Evolutionary conservation across 2,329 filamentous ascomycete genomes (phyloP).

Genomic region (Phaeosphaeria sp.): DNA sequence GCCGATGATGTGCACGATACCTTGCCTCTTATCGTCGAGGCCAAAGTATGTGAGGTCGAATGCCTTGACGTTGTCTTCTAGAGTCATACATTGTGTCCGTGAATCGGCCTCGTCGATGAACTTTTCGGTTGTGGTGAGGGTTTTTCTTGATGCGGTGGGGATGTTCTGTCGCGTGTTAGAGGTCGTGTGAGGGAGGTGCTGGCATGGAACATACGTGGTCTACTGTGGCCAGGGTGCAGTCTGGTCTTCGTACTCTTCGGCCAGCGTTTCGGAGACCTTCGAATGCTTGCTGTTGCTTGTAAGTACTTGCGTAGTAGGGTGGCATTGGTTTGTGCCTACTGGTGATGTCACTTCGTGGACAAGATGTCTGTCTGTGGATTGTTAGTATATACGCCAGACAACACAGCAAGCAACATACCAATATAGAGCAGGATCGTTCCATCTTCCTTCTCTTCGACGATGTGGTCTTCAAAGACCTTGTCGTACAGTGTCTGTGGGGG

Average conservation of each 20-base stretch:
- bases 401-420: conserved; percentile 62
- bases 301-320: conserved; percentile 8
- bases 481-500: conserved; percentile 89
- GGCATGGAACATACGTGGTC: conserved; percentile 74
- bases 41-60: conserved; percentile 98
- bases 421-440: conserved; percentile 94
- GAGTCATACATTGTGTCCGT: conserved; percentile 88
- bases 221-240: conserved; percentile 95
- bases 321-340: conserved; percentile 55
- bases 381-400: conserved; percentile 24
- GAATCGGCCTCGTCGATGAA: conserved; percentile 97
- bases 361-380: conserved; percentile 78
- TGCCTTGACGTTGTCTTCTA: conserved; percentile 96
- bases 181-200: neutral
- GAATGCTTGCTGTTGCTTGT: conserved; percentile 79
- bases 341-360: conserved; percentile 99
- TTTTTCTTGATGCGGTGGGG: conserved; percentile 87
- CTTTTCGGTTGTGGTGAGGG: conserved; percentile 88
- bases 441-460: conserved; percentile 94
- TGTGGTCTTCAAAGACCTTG: conserved; percentile 94
- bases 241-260: conserved; percentile 86
- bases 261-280: conserved; percentile 91
- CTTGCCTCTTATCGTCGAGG: conserved; percentile 93
- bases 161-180: conserved; percentile 71
- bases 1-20: conserved; percentile 97